Evolutionary conservation across 2,329 filamentous ascomycete species (phyloP).

Genomic region (Aureobasidium zeae): DNA sequence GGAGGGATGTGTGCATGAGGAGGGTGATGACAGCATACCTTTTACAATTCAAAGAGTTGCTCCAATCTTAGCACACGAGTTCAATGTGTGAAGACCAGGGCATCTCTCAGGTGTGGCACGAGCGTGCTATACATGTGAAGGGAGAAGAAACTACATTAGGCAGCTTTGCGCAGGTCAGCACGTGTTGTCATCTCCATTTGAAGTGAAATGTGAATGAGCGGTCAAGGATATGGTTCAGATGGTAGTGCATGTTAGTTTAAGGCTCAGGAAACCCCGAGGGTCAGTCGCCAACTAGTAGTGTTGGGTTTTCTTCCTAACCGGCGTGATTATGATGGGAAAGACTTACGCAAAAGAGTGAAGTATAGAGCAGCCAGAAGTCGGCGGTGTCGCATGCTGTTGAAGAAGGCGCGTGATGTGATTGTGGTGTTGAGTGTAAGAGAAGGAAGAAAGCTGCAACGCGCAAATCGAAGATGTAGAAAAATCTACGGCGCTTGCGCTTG

Average conservation of each 20-base stretch:
- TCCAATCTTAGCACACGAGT: neutral
- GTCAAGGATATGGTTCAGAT: constrained; percentile 26
- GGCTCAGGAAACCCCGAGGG: constrained; percentile 25
- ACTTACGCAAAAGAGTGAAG: constrained; percentile 2
- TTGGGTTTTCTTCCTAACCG: constrained; percentile 21
- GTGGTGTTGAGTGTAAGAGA: neutral
- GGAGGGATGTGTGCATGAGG: neutral
- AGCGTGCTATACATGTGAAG: constrained; percentile 1
- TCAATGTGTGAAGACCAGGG: neutral
- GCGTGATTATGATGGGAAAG: neutral
- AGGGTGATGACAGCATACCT: constrained; percentile 19
- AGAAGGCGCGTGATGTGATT: neutral
- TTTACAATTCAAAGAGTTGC: constrained; percentile 1
- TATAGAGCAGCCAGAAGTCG: neutral
- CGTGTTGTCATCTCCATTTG: neutral
- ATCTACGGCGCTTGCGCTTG: constrained; percentile 11
- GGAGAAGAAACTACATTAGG: neutral
- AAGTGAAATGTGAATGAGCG: neutral
- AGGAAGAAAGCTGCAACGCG: constrained; percentile 1
- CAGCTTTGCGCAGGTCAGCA: constrained; percentile 11
- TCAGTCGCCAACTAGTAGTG: constrained; percentile 28
- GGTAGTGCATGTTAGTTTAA: constrained; percentile 35
- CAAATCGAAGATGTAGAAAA: constrained; percentile 20
- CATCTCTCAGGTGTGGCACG: neutral
- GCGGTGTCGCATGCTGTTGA: constrained; percentile 10